Percentiles rank a stretch among this genome's conserved stretches.
Evolutionary conservation across 2,329 filamentous ascomycete species (phyloP).

Genomic region (Neurospora sp.): DNA sequence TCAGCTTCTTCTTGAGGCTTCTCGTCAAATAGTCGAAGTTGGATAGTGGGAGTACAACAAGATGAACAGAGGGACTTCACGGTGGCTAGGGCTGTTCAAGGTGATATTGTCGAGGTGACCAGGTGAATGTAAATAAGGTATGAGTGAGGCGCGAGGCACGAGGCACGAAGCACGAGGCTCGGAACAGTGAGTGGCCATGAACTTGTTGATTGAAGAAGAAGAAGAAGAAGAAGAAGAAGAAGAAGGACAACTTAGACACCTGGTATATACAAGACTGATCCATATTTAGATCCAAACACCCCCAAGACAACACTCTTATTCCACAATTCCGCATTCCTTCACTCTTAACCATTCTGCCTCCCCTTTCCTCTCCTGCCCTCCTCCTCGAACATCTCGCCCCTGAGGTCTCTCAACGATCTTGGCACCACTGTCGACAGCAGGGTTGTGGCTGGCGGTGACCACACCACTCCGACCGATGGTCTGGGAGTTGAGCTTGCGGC

Average conservation of each 20-base stretch:
- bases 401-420: neutral
- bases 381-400: neutral
- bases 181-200: neutral
- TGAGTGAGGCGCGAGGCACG: neutral
- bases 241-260: neutral
- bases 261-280: neutral
- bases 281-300: neutral
- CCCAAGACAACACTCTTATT: neutral
- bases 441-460: conserved; percentile 92
- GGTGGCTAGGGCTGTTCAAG: too few relatives aligned
- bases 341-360: neutral
- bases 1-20: too few relatives aligned
- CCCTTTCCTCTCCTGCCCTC: neutral
- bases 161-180: neutral
- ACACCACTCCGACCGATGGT: conserved; percentile 73
- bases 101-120: too few relatives aligned
- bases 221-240: neutral
- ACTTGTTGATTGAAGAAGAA: neutral
- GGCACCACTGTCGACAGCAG: neutral
- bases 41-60: too few relatives aligned
- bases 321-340: neutral
- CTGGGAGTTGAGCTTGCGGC: conserved; percentile 79
- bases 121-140: too few relatives aligned
- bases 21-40: too few relatives aligned
- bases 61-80: too few relatives aligned